Evolutionary conservation across 148 eudicot genomes (phyloP).

Genomic region (Bassia scoparia): DNA sequence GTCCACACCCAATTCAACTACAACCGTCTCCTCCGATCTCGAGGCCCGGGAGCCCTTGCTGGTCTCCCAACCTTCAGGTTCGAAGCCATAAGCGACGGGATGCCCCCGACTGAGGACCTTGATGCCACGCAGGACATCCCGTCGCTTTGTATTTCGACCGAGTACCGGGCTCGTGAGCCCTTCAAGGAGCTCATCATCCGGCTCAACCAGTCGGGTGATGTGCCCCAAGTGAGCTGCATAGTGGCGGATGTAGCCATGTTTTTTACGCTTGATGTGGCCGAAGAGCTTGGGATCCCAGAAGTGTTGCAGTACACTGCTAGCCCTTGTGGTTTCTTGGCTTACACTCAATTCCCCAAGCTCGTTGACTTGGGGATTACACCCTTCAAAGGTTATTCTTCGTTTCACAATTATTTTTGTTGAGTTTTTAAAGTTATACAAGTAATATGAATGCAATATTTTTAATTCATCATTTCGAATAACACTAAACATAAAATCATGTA

Average conservation of each 20-base stretch:
- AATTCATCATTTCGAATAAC: no score
- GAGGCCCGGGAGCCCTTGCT: conserved; percentile 32
- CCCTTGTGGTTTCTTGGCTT: conserved; percentile 34
- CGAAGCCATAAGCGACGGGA: conserved; percentile 41
- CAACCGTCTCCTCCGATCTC: conserved; percentile 30
- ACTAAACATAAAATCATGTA: no score
- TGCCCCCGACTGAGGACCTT: conserved; percentile 31
- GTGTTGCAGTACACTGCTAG: conserved; percentile 40
- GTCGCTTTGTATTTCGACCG: conserved; percentile 18
- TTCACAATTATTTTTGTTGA: no score
- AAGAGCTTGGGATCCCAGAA: conserved; percentile 20
- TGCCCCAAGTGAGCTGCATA: conserved; percentile 31
- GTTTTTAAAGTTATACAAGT: no score
- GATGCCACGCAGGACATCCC: conserved; percentile 39
- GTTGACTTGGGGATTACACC: conserved; percentile 24
- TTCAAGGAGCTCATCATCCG: conserved; percentile 28
- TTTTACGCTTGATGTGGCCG: conserved; percentile 26
- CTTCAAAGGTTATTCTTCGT: conserved; percentile 57
- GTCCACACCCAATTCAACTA: conserved; percentile 40
- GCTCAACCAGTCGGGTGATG: background rate
- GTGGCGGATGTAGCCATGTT: conserved; percentile 33
- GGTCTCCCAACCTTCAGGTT: conserved; percentile 31
- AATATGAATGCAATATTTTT: no score
- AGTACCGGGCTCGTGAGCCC: conserved; percentile 16
- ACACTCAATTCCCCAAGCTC: conserved; percentile 18